Evolutionary conservation across 2,329 filamentous ascomycete species (phyloP), one percentile per base, ranked within the genome.

Genomic region (Claviceps paspali): DNA sequence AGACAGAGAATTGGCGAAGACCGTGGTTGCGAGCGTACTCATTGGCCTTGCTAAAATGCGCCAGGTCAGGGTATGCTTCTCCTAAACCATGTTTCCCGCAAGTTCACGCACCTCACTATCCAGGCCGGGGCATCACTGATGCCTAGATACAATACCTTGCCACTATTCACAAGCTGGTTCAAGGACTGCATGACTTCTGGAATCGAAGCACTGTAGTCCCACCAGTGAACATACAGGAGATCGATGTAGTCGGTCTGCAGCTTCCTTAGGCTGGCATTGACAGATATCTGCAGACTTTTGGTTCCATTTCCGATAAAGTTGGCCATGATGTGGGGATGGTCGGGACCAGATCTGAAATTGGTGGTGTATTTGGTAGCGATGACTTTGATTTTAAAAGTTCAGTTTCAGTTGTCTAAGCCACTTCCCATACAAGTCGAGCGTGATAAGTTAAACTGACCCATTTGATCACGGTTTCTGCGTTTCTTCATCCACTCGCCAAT

Each of bases 401-500:
- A 28, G 21, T 9, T 30, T 12, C 17, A 11, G 14, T 6, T 21
- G 12, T 23, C 29, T 14, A 17, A 26, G 22, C 9, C 8, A 15
- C 17, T 15, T 23, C 27, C 12, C 9, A 12, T n/a, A 18, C 24
- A 35, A 27, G 12, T 8, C 12, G 21, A 6, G 19, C 17, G 33
- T 11, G 15, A 15, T 23, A 17, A 6, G 9, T 17, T 22, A 3
- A 24, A 35, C 36, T 30, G 11, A 69, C 67, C 63, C 55, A 84
- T 70, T 50, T 80, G 63, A 45, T 82, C 77, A 18, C 80, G 68
- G 41, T 71, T 71, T n/a, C 67, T 63, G 8, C 74, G 68, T 42
- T 67, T 66, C 47, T 65, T 63, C 73, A 81, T 78, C 77, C 79
- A 84, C 46, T 79, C 75, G 26, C 79, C 79, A 39, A 84, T 61